Evolutionary conservation across 2,329 filamentous ascomycete species (phyloP).

Genomic region (Hawksworthiomyces lignivorus): DNA sequence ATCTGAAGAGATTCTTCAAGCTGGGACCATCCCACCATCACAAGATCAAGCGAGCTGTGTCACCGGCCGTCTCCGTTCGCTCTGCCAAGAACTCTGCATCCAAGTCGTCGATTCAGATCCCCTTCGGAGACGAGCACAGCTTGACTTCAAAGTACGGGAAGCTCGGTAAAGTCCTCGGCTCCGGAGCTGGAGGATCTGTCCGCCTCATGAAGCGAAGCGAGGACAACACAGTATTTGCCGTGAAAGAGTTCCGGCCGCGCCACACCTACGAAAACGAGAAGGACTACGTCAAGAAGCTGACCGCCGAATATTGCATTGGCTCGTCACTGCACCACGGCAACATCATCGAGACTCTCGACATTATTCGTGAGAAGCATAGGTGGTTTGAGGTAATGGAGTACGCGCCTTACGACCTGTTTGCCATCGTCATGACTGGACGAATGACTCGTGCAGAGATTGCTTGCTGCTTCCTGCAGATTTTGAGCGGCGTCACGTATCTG

Average conservation of each 20-base stretch:
- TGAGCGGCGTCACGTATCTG: slow-evolving; percentile 89
- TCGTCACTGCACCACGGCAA: slow-evolving; percentile 96
- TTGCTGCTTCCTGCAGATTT: slow-evolving; percentile 87
- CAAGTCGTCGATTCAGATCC: slow-evolving; percentile 56
- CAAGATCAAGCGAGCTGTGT: slow-evolving; percentile 62
- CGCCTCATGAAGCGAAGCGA: slow-evolving; percentile 88
- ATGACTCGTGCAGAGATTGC: slow-evolving; percentile 88
- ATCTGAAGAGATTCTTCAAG: slow-evolving; percentile 95
- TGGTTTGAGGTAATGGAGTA: slow-evolving; percentile 99
- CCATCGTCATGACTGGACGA: slow-evolving; percentile 97
- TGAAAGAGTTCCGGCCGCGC: slow-evolving; percentile 90
- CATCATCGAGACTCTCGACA: slow-evolving; percentile 95
- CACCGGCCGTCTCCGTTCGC: slow-evolving; percentile 50
- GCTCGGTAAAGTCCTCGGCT: slow-evolving; percentile 86
- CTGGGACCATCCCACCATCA: slow-evolving; percentile 58
- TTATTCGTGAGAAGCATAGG: slow-evolving; percentile 84
- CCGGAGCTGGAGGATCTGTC: slow-evolving; percentile 90
- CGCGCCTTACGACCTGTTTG: slow-evolving; percentile 90
- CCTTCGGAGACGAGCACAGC: slow-evolving; percentile 91
- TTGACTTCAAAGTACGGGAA: slow-evolving; percentile 90
- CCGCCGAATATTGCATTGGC: slow-evolving; percentile 95
- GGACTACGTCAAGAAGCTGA: slow-evolving; percentile 97
- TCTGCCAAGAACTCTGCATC: slow-evolving; percentile 41
- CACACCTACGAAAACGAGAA: slow-evolving; percentile 91
- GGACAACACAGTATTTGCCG: slow-evolving; percentile 89